Evolutionary conservation across 192 early-diverging fungal genomes (phyloP), one percentile per base, ranked within the genome.

Genomic region (Thoreauomyces humboldtii): DNA sequence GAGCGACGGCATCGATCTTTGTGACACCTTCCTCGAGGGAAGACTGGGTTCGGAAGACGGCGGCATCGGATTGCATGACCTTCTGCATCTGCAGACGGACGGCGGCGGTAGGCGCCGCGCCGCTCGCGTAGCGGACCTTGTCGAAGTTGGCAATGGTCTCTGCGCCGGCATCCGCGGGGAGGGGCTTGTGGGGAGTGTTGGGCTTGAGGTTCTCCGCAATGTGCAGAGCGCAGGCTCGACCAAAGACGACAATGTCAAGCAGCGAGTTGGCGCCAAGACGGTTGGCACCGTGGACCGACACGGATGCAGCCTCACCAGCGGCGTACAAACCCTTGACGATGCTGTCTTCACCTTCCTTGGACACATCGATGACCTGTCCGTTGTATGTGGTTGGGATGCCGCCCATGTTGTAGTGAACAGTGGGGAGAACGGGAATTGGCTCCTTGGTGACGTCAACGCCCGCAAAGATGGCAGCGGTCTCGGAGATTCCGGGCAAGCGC

Each of bases 321-420:
- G 96, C 96, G 71, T 98, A 98, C 58, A 98, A 85, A 22, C 96
- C 96, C 56, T 92, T 92, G n/a, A 98, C 93, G 58, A 96, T 77
- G 52, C 86, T 72, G 69, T 98, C 94, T 56, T 90, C 83, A 61
- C 96, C 96, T 53, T 92, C 85, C 63, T 70, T 73, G 68, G 76
- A 56, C n/a, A n/a, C n/a, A 51, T 79, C 83, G 74, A 98, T 80
- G 32, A 96, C 96, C 81, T 98, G 92, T 58, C 96, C 96, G 61
- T 92, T 96, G 88, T 93, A 96, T 56, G 83, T 85, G 28, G 96
- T 97, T 33, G 96, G 96, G 62, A 98, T 96, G 78, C 96, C 94
- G 69, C 96, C 96, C 93, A 98, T 96, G 85, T 96, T 98, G 88
- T 96, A 96, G 81, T 98, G 96, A 69, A 97, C 96, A 62, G 96